Conservation (phyloP, 2,329 filamentous ascomycete species). For the Talaromyces piceae region DNA sequence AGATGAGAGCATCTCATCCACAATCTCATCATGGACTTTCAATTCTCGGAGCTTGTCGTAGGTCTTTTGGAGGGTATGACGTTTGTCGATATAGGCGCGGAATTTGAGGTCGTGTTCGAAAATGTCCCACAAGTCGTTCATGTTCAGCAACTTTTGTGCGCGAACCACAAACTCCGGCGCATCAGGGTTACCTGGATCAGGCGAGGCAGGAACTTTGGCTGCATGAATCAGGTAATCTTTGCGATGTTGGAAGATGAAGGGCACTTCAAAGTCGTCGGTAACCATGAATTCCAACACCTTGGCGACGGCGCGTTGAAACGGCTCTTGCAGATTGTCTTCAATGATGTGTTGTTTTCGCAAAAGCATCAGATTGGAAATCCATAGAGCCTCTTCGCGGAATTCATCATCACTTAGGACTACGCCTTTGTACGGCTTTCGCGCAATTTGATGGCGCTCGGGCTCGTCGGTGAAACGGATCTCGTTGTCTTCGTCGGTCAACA, state of each 20-base stretch:
- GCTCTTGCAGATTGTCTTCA: conserved; percentile 62
- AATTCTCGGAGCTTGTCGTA: conserved; percentile 64
- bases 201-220: conserved; percentile 59
- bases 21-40: conserved; percentile 61
- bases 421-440: conserved; percentile 79
- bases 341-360: conserved; percentile 66
- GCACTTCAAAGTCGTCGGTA: conserved; percentile 87
- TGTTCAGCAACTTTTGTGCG: conserved; percentile 82
- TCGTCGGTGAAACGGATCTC: conserved; percentile 80
- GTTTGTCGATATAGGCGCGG: conserved; percentile 83
- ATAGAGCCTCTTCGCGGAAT: conserved; percentile 79
- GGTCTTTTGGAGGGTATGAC: conserved; percentile 72
- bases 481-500: conserved; percentile 94
- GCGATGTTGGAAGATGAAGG: conserved; percentile 95
- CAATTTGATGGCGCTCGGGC: conserved; percentile 88
- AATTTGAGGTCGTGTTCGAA: conserved; percentile 94
- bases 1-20: conserved; percentile 73
- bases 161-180: conserved; percentile 64
- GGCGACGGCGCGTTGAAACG: conserved; percentile 79
- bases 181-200: conserved; percentile 59
- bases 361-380: conserved; percentile 87
- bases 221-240: conserved; percentile 96
- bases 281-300: conserved; percentile 96
- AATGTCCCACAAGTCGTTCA: conserved; percentile 91
- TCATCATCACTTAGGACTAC: conserved; percentile 74